Evolutionary conservation across 2,329 filamentous ascomycete genomes (phyloP), one percentile per base, ranked within the genome.

Genomic region (Xylariaceae sp.): DNA sequence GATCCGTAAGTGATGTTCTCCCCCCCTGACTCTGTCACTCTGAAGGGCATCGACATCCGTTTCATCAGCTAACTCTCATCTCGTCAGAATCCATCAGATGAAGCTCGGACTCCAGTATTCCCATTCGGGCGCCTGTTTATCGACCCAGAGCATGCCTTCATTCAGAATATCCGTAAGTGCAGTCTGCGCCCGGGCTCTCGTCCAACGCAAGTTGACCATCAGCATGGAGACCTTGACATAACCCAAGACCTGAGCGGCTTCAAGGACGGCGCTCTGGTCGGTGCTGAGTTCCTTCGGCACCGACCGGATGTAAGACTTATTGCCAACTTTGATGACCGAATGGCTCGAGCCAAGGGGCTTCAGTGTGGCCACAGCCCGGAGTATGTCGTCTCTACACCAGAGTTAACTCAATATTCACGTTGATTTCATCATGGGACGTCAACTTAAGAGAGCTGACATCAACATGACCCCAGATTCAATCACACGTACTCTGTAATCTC

Each of bases 201-300:
- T 87, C 94, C 94, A 99, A 13, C 80, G 82, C 34, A 99, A 76
- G 72, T 99, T 99, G 54, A 88, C 77, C 75, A 89, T 87, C 57
- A 99, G 76, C 89, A 97, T 95, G 0, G 88, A 89, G 13, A 96
- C 84, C 59, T 88, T 96, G 55, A 97, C 89, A 70, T 91, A 96
- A 1, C 94, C 93, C 8, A 97, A 78, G 8, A 97, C 80, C 74
- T 97, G 91, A 6, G 91, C 90, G 0, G 89, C 92, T 77, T 97
- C 94, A 5, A 99, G 82, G 10, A 96, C 93, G 1, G 88, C 90
- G 53, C 89, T 90, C 77, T 99, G 94, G 73, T 99, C 94, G 11
- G 86, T 92, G 73, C 96, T 97, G 63, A 99, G 82, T 76, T 99
- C 94, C 73, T 95, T 94, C 1, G 94, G 94, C 47, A 99, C 87